These are phyloP conservation scores for Termitomyces sp. DNA, from an alignment of 768 basidiomycete genomes.

Conservation along the genomic window DNA sequence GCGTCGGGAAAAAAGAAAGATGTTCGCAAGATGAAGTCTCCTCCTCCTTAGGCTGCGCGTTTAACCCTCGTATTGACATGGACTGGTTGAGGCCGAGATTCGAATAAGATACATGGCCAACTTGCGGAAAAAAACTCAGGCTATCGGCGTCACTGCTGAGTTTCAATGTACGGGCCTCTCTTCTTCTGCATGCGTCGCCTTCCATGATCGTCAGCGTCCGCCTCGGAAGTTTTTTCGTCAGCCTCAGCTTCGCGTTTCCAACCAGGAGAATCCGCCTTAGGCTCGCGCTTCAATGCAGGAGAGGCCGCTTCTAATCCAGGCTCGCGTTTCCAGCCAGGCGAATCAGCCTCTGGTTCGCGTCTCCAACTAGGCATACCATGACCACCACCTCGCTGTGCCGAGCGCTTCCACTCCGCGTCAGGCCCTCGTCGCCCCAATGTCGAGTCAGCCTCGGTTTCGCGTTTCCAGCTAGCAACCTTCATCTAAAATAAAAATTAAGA, in stretches of 20 bases:
- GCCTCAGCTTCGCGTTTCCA: constrained; percentile 8
- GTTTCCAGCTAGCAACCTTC: constrained; percentile 15
- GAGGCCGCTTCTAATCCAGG: constrained; percentile 2
- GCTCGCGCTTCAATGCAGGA: constrained; percentile 19
- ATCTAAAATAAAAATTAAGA: not conserved
- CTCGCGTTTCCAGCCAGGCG: constrained; percentile 16
- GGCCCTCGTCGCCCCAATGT: constrained; percentile 8
- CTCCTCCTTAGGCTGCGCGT: not conserved
- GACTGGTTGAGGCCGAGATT: constrained; percentile 3
- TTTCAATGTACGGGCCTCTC: constrained; percentile 1
- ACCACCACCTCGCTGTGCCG: not conserved
- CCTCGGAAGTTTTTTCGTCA: constrained; percentile 5
- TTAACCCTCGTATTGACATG: not conserved
- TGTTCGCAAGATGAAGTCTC: not conserved
- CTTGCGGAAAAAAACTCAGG: not conserved
- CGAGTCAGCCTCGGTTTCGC: constrained; percentile 3
- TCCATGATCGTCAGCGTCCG: not conserved
- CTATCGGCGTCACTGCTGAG: not conserved
- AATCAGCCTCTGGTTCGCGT: constrained; percentile 5
- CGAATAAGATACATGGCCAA: not conserved
- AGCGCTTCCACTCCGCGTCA: not conserved
- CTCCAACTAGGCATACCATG: constrained; percentile 1
- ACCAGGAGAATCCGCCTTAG: constrained; percentile 9
- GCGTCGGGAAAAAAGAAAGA: not conserved
- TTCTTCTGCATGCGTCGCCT: constrained; percentile 6